A percentile compares a stretch with the other conserved stretches of the same genome.
Conservation (phyloP, 75 land plant genomes). For the Selaginella moellendorffii region DNA sequence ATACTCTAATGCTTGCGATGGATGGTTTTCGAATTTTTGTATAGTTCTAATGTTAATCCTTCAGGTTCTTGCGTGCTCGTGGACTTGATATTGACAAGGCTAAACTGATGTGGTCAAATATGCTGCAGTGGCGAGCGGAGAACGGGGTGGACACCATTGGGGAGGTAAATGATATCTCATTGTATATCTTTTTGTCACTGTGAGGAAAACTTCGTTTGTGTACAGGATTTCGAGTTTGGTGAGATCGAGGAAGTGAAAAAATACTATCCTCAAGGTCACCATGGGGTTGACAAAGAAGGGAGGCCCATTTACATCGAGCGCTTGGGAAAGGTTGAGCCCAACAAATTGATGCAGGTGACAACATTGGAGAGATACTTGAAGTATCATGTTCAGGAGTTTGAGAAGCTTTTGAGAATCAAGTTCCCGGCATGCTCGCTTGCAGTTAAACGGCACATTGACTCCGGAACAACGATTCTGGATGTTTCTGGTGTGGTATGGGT, state of each 20-base stretch:
- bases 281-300: slow-evolving; percentile 67
- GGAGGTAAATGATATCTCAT: neutral
- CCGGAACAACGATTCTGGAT: slow-evolving; percentile 58
- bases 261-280: slow-evolving; percentile 64
- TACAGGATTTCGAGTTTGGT: slow-evolving; percentile 48
- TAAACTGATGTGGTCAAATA: slow-evolving; percentile 3
- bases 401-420: slow-evolving; percentile 42
- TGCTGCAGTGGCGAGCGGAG: slow-evolving; percentile 4
- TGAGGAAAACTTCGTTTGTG: neutral
- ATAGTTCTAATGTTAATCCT: neutral
- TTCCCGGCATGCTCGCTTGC: slow-evolving; percentile 72
- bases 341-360: slow-evolving; percentile 51
- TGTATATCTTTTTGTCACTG: neutral
- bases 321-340: slow-evolving; percentile 59
- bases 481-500: slow-evolving; percentile 64
- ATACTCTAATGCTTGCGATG: neutral
- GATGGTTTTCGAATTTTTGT: neutral
- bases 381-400: slow-evolving; percentile 68
- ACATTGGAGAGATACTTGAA: slow-evolving; percentile 54
- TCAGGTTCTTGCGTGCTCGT: slow-evolving; percentile 8
- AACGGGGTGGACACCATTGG: slow-evolving; percentile 3
- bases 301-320: slow-evolving; percentile 64
- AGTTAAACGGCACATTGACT: slow-evolving; percentile 36
- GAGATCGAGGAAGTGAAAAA: slow-evolving; percentile 49
- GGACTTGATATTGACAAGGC: slow-evolving; percentile 4